phyloP scores from a whole-genome alignment of 768 basidiomycete genomes.

The Symmetrospora coprosmae region DNA sequence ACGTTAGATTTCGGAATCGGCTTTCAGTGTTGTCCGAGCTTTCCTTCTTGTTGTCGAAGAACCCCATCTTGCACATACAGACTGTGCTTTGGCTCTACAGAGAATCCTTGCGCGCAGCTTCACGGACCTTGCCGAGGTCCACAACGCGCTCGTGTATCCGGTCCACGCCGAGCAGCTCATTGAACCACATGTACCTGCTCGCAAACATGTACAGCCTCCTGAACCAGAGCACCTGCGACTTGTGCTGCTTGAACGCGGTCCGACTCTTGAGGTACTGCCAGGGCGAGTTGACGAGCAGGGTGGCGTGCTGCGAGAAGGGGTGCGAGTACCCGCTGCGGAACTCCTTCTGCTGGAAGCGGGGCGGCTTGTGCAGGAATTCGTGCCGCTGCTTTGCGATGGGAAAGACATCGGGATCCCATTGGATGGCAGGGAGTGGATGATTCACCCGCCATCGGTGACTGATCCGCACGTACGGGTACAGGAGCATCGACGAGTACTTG shows the following conservation, averaged over 20 bases:
- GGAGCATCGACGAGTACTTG: constrained; percentile 27
- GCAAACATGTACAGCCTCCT: constrained; percentile 36
- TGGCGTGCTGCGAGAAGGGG: not conserved
- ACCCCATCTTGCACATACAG: too few species aligned
- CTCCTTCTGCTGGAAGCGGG: not conserved
- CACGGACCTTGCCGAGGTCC: constrained; percentile 11
- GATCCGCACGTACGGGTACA: constrained; percentile 19
- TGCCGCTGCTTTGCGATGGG: constrained; percentile 11
- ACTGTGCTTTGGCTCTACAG: not conserved
- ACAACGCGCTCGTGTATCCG: constrained; percentile 2
- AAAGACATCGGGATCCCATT: constrained; percentile 8
- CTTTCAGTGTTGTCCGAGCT: too few species aligned
- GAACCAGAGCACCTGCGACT: constrained; percentile 39
- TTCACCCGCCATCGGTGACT: not conserved
- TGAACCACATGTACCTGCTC: constrained; percentile 39
- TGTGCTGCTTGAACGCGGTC: constrained; percentile 37
- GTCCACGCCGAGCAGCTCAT: constrained; percentile 28
- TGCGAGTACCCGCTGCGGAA: not conserved
- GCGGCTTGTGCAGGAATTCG: not conserved
- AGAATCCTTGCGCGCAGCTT: constrained; percentile 6
- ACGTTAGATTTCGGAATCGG: too few species aligned
- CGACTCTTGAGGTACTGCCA: constrained; percentile 30
- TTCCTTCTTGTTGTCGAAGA: too few species aligned
- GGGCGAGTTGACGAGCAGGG: constrained; percentile 26
- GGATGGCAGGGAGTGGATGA: not conserved